Base-by-base conservation (phyloP, 441 rosid species). In the Manihot esculenta region DNA sequence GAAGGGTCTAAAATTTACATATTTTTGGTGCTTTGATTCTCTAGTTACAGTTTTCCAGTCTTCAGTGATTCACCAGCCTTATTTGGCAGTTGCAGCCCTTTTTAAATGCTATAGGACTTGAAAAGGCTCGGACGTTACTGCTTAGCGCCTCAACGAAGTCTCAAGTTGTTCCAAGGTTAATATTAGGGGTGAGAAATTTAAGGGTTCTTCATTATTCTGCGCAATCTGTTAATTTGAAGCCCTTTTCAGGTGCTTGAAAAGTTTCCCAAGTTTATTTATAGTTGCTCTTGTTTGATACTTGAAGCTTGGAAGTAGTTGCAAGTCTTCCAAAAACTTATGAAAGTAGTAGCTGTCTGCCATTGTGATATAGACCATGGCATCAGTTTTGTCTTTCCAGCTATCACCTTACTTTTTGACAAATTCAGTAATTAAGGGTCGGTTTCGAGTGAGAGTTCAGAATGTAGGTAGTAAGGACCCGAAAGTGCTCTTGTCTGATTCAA, bases 371-470 rank as follows among this genome's bases (percentile, higher is more conserved):
- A 55, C 61, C 64, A 87, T 87, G 89, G 79, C 81, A 42, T 80
- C 81, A 8, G 57, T 76, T 72, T 64, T 76, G 42, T 66, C 77
- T 65, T 80, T 78, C 56, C 21, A 20, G 68, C 61, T 64, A 2
- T 71, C 74, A 1, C 83, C 88, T 56, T 72, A 14, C 71, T 61
- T 77, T 61, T 45, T 66, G 56, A 35, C 20, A 38, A 77, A 60
- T 76, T 66, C 66, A 41, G 75, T 71, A 48, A 61, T 59, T 21
- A 85, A 68, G 74, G 60, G 73, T 66, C 72, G 56, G 62, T 73
- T 84, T 68, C 76, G 78, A 76, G 83, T 85, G 41, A 84, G 83
- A 82, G 89, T 86, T 81, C 80, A 78, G 71, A 75, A 81, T 21
- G 66, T 76, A 57, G 78, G 64, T 1, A 78, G 64, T 38, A 77